Conservation (phyloP, 2,329 filamentous ascomycete species). For the Trichoderma polysporum region DNA sequence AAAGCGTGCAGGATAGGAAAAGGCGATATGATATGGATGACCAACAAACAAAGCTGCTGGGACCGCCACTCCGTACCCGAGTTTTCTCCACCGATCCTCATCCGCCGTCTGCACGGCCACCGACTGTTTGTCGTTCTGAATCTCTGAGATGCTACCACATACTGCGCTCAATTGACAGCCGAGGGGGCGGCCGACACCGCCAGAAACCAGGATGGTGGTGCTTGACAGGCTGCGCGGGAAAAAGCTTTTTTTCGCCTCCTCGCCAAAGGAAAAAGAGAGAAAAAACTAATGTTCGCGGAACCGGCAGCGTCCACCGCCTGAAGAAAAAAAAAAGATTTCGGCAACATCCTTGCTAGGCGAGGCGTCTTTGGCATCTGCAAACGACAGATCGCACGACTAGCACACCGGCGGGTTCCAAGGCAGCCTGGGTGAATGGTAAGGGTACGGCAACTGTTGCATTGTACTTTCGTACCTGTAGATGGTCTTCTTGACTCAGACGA, state of each 20-base stretch:
- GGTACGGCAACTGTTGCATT: not conserved
- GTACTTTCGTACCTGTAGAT: not conserved
- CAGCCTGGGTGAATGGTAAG: not conserved
- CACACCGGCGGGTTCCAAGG: slow-evolving; percentile 1
- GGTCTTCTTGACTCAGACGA: slow-evolving; percentile 14
- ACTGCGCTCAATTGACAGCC: slow-evolving; percentile 8
- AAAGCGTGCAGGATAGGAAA: not conserved
- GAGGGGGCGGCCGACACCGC: slow-evolving; percentile 17
- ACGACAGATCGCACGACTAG: slow-evolving; percentile 18
- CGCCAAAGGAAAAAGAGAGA: slow-evolving; percentile 3
- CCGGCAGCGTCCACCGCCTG: slow-evolving; percentile 23
- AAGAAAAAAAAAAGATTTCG: slow-evolving; percentile 16
- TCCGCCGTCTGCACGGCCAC: slow-evolving; percentile 15
- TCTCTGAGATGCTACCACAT: not conserved
- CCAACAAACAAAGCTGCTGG: not conserved
- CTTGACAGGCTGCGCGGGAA: slow-evolving; percentile 11
- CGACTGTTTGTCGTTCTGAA: slow-evolving; percentile 14
- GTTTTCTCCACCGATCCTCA: slow-evolving; percentile 1
- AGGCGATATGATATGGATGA: not conserved
- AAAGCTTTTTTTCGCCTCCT: slow-evolving; percentile 17
- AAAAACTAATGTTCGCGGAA: slow-evolving; percentile 20
- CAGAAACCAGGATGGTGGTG: slow-evolving; percentile 17
- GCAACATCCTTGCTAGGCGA: slow-evolving; percentile 22
- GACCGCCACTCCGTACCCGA: not conserved
- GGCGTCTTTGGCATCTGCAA: slow-evolving; percentile 17